A percentile compares a stretch with the other conserved stretches of the same genome.
Conservation (phyloP, 345 rosid species). For the Acer saccharum region DNA sequence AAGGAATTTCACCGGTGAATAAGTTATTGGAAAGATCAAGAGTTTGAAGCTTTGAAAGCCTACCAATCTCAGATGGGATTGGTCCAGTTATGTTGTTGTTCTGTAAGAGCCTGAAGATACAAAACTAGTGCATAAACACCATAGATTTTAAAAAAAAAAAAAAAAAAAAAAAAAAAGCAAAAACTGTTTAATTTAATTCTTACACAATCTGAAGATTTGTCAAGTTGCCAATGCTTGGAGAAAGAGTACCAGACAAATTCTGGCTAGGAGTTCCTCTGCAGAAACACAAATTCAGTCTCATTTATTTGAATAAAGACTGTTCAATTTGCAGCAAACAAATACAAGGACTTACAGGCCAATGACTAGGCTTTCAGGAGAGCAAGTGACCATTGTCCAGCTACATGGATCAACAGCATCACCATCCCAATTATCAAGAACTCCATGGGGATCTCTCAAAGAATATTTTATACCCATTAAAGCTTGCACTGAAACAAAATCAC, state of each 20-base stretch:
- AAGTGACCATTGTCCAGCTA: conserved; percentile 97
- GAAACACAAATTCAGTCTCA: conserved; percentile 19
- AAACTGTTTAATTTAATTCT: conserved; percentile 21
- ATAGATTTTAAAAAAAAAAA: neutral
- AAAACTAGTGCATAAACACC: neutral
- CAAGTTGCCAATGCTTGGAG: conserved; percentile 85
- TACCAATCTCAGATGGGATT: conserved; percentile 73
- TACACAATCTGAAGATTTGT: conserved; percentile 86
- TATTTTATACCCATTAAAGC: conserved; percentile 83
- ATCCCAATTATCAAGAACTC: conserved; percentile 93
- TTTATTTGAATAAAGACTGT: too few relatives aligned
- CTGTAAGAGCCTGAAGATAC: conserved; percentile 61
- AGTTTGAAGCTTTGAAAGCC: conserved; percentile 74
- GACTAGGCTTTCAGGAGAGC: conserved; percentile 73
- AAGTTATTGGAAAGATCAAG: conserved; percentile 88
- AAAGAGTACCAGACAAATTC: conserved; percentile 80
- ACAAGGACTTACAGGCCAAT: conserved; percentile 67
- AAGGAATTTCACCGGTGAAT: conserved; percentile 70
- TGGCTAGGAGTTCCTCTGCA: conserved; percentile 89
- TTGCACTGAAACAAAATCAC: conserved; percentile 55
- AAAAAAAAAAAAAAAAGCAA: too few relatives aligned
- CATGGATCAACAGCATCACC: conserved; percentile 94
- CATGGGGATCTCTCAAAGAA: conserved; percentile 78
- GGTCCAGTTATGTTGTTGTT: conserved; percentile 94
- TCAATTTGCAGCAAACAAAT: too few relatives aligned